These are phyloP conservation scores for Chalciporus chontae DNA, from an alignment of 768 basidiomycete genomes.

Conservation along the genomic window DNA sequence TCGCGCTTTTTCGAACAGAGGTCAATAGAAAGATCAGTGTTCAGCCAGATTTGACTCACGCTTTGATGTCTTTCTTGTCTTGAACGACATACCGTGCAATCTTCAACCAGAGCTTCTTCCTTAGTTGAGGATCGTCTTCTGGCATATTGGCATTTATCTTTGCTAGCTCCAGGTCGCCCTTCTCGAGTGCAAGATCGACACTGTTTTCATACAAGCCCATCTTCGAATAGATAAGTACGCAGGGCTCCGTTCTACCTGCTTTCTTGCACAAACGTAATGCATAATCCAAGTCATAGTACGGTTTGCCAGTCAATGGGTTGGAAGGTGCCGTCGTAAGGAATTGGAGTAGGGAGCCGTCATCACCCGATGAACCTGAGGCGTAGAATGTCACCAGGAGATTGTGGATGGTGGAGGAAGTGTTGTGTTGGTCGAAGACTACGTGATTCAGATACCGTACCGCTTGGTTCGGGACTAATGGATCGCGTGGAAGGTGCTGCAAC, in stretches of 20 bases:
- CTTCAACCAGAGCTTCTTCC: constrained; percentile 97
- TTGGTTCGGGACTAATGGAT: constrained; percentile 76
- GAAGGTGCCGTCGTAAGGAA: constrained; percentile 82
- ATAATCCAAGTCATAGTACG: constrained; percentile 97
- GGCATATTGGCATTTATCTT: constrained; percentile 95
- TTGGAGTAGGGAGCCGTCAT: constrained; percentile 74
- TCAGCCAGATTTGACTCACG: constrained; percentile 52
- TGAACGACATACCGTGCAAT: constrained; percentile 98
- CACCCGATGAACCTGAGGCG: constrained; percentile 48
- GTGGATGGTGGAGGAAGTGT: constrained; percentile 83
- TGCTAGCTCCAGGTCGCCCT: constrained; percentile 92
- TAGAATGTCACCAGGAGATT: constrained; percentile 91
- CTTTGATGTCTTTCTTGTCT: constrained; percentile 96
- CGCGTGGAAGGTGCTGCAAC: constrained; percentile 67
- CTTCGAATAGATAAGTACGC: constrained; percentile 95
- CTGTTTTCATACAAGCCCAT: constrained; percentile 97
- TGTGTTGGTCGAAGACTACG: constrained; percentile 76
- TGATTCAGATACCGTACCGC: constrained; percentile 87
- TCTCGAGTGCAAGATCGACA: constrained; percentile 90
- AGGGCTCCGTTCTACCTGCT: constrained; percentile 76
- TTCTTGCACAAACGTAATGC: constrained; percentile 89
- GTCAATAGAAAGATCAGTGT: background rate
- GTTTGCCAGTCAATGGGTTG: constrained; percentile 78
- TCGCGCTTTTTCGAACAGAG: constrained; percentile 58
- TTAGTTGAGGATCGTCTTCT: constrained; percentile 78